These are phyloP conservation scores for Corylus heterophylla DNA, from an alignment of 306 rosid species.

Conservation along the genomic window DNA sequence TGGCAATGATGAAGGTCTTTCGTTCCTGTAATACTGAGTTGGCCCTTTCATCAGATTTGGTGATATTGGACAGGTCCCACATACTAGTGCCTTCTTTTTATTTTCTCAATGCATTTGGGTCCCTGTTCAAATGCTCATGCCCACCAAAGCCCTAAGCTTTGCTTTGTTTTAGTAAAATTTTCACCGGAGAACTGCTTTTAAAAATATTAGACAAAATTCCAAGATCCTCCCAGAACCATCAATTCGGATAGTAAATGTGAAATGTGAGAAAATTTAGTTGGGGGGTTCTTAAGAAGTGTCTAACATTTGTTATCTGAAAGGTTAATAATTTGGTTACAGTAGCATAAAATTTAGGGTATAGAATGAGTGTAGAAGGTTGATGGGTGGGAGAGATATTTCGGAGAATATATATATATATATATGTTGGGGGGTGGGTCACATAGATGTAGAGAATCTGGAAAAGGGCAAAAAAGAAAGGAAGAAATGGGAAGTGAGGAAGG, in stretches of 20 bases:
- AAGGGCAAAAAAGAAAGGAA: background rate
- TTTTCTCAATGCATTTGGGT: background rate
- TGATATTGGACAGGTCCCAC: slow-evolving; percentile 17
- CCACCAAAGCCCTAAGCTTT: background rate
- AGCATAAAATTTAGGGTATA: background rate
- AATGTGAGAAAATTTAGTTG: too few relatives aligned
- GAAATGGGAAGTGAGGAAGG: slow-evolving; percentile 22
- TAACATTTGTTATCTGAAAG: too few relatives aligned
- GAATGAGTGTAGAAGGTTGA: background rate
- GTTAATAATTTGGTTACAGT: too few relatives aligned
- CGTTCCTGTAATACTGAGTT: slow-evolving; percentile 18
- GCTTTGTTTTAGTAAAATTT: background rate
- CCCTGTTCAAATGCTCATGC: slow-evolving; percentile 13
- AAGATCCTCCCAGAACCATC: too few relatives aligned
- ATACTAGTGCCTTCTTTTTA: slow-evolving; percentile 1
- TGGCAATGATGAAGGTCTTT: slow-evolving; percentile 28
- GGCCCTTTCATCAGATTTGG: slow-evolving; percentile 41
- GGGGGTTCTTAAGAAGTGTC: too few relatives aligned
- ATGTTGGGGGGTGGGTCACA: slow-evolving; percentile 1
- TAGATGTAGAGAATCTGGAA: slow-evolving; percentile 17
- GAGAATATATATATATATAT: background rate
- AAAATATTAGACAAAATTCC: too few relatives aligned
- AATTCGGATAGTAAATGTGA: too few relatives aligned
- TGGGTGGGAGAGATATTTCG: background rate
- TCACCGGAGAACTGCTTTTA: too few relatives aligned